Evolutionary conservation across 768 basidiomycete species (phyloP), one percentile per base, ranked within the genome.

Genomic region (Hydnomerulius pinastri): DNA sequence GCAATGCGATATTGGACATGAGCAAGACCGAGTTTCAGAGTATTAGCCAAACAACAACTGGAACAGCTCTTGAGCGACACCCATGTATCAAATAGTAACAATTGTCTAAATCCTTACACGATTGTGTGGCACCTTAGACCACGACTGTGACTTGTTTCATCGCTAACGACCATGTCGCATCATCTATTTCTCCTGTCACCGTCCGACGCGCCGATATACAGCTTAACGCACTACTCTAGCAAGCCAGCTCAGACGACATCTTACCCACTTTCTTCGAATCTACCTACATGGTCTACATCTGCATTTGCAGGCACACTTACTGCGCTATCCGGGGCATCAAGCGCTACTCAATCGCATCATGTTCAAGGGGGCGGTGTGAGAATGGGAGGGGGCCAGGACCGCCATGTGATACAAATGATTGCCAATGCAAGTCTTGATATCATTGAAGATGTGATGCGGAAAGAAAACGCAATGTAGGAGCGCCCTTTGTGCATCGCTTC

Each of bases 341-440:
- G 83, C 61, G 80, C 87, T 20, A 80, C 80, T 4, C 86, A 90
- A 60, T 61, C 75, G 28, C 71, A 73, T 56, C 82, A 85, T 54
- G 77, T 80, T 17, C 76, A 80, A 36, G 81, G 85, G n/a, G 84
- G 82, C 15, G 76, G 74, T 10, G 80, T 80, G 28, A 76, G 81
- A 58, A 82, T 89, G 69, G 90, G 87, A 10, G 87, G 88, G 5
- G 91, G 87, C 12, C 87, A 87, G 70, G 89, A 92, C 64, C 77
- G 90, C 46, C 93, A 97, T 79, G 92, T 99, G 51, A 90, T 95
- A 61, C 96, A 98, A 76, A 97, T 99, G 91, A 93, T 98, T 63
- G 96, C 95, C 18, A 96, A 98, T 69, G 93, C 92, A 43, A 93
- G 91, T 61, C 73, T 99, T 68, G 97, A 99, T 71, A 85, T 86